A percentile compares a stretch with the other conserved stretches of the same genome.
These are phyloP conservation scores for Alternaria tenuissima DNA, from an alignment of 2,329 filamentous ascomycete species.

Conservation along the genomic window DNA sequence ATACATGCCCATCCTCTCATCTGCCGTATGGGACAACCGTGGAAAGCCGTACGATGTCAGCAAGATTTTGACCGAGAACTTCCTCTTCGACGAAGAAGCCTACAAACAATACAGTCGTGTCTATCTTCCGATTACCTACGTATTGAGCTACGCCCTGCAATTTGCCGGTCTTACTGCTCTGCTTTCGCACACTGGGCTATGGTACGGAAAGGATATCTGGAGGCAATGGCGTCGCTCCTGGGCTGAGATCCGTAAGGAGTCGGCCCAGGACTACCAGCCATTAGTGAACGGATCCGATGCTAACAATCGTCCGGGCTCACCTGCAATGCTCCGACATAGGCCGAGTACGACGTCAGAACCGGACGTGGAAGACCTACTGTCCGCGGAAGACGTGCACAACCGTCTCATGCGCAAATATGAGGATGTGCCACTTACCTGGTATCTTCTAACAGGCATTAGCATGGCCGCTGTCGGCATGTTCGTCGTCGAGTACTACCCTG, in stretches of 20 bases:
- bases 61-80: constrained; percentile 79
- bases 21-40: constrained; percentile 85
- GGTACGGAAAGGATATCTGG: constrained; percentile 86
- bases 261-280: constrained; percentile 44
- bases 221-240: constrained; percentile 76
- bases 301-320: constrained; percentile 39
- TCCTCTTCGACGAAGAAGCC: constrained; percentile 77
- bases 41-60: constrained; percentile 82
- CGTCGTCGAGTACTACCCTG: constrained; percentile 79
- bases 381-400: constrained; percentile 82
- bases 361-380: constrained; percentile 64
- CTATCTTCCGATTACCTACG: constrained; percentile 86
- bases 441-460: constrained; percentile 74
- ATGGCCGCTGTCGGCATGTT: constrained; percentile 85
- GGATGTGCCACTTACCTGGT: constrained; percentile 84
- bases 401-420: constrained; percentile 83
- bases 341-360: constrained; percentile 47
- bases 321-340: constrained; percentile 27
- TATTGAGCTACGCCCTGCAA: constrained; percentile 84
- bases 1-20: constrained; percentile 86
- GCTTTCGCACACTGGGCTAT: constrained; percentile 81
- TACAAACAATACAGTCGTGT: constrained; percentile 85
- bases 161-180: constrained; percentile 83
- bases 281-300: constrained; percentile 43
- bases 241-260: constrained; percentile 63